Evolutionary conservation across 768 basidiomycete genomes (phyloP).

Genomic region (Termitomyces bulborhizus): DNA sequence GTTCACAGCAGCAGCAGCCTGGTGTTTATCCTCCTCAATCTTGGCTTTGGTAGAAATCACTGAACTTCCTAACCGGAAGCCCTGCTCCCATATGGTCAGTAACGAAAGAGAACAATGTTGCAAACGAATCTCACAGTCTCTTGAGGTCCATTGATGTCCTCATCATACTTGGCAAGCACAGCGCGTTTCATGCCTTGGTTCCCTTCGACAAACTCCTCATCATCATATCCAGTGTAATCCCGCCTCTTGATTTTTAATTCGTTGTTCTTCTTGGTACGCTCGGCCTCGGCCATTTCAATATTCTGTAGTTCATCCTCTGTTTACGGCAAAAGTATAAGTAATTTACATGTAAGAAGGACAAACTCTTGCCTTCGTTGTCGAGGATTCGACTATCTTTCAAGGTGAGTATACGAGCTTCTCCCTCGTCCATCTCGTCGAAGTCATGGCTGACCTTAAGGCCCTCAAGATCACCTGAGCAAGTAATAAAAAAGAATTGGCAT

Average conservation of each 20-base stretch:
- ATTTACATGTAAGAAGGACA: no score
- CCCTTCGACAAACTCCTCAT: slow-evolving; percentile 83
- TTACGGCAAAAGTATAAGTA: neutral
- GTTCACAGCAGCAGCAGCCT: slow-evolving; percentile 60
- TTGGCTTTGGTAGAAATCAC: slow-evolving; percentile 32
- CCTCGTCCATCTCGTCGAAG: slow-evolving; percentile 87
- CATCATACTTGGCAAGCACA: slow-evolving; percentile 90
- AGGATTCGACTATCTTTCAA: slow-evolving; percentile 94
- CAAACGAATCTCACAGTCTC: slow-evolving; percentile 47
- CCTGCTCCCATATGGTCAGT: slow-evolving; percentile 35
- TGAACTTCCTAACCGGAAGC: slow-evolving; percentile 79
- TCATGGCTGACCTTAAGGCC: slow-evolving; percentile 97
- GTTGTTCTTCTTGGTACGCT: slow-evolving; percentile 69
- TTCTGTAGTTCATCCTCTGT: slow-evolving; percentile 98
- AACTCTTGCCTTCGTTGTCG: slow-evolving; percentile 77
- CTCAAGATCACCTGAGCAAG: slow-evolving; percentile 61
- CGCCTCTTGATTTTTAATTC: slow-evolving; percentile 85
- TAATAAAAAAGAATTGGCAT: neutral
- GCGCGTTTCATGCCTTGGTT: slow-evolving; percentile 75
- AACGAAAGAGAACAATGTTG: neutral
- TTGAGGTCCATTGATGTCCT: slow-evolving; percentile 70
- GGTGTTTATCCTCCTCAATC: slow-evolving; percentile 41
- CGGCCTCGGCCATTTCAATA: slow-evolving; percentile 87
- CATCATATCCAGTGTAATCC: slow-evolving; percentile 94
- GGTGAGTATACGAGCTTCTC: slow-evolving; percentile 92